Evolutionary conservation across 108 stramenopile genomes (phyloP).

Genomic region (Pseudonitzschia multistriata): DNA sequence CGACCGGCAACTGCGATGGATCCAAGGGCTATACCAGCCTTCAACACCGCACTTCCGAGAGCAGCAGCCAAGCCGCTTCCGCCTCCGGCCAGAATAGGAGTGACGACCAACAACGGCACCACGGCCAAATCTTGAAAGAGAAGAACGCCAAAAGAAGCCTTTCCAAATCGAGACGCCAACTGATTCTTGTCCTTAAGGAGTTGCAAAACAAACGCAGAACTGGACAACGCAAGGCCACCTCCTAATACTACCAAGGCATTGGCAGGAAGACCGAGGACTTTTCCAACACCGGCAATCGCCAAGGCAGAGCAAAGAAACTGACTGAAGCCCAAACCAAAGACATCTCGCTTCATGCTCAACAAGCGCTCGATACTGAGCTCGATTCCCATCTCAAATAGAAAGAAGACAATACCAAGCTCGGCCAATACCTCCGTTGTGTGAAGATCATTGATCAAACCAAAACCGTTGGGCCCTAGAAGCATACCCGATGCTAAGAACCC

Average conservation of each 20-base stretch:
- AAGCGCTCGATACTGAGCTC: conserved; percentile 88
- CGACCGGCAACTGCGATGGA: conserved; percentile 86
- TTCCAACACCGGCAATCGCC: conserved; percentile 58
- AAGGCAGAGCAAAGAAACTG: conserved; percentile 82
- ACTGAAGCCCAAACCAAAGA: conserved; percentile 89
- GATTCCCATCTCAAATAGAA: conserved; percentile 97
- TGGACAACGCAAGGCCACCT: conserved; percentile 85
- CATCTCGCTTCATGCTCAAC: conserved; percentile 84
- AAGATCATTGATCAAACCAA: conserved; percentile 77
- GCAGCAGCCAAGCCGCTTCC: conserved; percentile 80
- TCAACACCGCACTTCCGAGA: conserved; percentile 77
- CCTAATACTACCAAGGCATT: conserved; percentile 86
- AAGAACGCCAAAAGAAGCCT: conserved; percentile 91
- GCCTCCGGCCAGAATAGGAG: conserved; percentile 88
- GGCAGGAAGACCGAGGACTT: conserved; percentile 59
- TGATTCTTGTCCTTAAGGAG: conserved; percentile 94
- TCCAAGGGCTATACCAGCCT: conserved; percentile 86
- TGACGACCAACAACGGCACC: conserved; percentile 93
- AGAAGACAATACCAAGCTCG: conserved; percentile 95
- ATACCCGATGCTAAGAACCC: conserved; percentile 91
- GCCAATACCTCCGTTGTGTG: conserved; percentile 82
- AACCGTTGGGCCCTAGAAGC: conserved; percentile 89
- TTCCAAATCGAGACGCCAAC: conserved; percentile 89
- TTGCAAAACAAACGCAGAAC: conserved; percentile 94
- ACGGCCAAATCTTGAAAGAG: conserved; percentile 94